These are phyloP conservation scores for Metschnikowia sp. DNA, from an alignment of 805 yeast species.

Conservation along the genomic window DNA sequence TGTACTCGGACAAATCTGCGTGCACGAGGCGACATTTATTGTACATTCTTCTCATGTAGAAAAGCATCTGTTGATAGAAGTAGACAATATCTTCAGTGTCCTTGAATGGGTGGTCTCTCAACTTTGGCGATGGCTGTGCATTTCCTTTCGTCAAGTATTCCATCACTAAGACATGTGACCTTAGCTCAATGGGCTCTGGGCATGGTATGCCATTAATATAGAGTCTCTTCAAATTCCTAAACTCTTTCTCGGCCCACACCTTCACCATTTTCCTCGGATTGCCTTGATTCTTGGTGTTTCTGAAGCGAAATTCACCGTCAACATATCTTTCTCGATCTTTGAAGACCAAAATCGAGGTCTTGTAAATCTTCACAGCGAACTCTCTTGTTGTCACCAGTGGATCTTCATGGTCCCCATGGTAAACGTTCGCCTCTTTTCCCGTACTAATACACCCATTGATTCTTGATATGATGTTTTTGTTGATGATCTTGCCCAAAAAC, in stretches of 20 bases:
- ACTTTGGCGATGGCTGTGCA: constrained; percentile 88
- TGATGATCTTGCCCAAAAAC: constrained; percentile 77
- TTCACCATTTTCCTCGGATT: constrained; percentile 97
- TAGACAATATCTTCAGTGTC: constrained; percentile 61
- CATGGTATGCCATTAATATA: constrained; percentile 79
- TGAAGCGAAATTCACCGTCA: constrained; percentile 90
- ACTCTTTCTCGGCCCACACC: constrained; percentile 98
- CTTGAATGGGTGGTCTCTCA: constrained; percentile 76
- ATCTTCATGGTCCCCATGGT: constrained; percentile 65
- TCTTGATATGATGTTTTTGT: constrained; percentile 76
- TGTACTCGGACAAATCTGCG: constrained; percentile 95
- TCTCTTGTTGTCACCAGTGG: constrained; percentile 41
- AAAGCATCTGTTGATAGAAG: constrained; percentile 74
- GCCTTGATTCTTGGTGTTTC: constrained; percentile 79
- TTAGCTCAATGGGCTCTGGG: constrained; percentile 87
- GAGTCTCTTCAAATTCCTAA: constrained; percentile 83
- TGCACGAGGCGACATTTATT: constrained; percentile 89
- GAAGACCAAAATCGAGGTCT: constrained; percentile 94
- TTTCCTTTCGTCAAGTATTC: constrained; percentile 76
- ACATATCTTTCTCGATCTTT: constrained; percentile 96
- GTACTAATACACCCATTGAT: constrained; percentile 94
- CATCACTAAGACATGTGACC: constrained; percentile 91
- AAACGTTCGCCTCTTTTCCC: constrained; percentile 98
- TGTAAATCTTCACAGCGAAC: constrained; percentile 89
- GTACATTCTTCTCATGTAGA: constrained; percentile 82